Evolutionary conservation across 2,329 filamentous ascomycete genomes (phyloP).

Genomic region (Fusarium virguliforme): DNA sequence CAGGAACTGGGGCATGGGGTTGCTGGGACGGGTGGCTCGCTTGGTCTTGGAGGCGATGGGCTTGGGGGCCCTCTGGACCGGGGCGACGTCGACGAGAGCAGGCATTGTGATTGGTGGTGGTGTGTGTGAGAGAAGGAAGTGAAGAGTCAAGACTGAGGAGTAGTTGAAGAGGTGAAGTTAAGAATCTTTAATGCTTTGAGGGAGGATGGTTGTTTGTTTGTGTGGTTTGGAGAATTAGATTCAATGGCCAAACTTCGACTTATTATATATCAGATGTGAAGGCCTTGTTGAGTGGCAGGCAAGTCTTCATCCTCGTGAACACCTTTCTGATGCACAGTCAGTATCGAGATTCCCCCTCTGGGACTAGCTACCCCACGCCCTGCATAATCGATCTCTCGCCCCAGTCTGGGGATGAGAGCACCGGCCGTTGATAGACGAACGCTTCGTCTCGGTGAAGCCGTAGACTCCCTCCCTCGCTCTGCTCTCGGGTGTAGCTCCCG

Average conservation of each 20-base stretch:
- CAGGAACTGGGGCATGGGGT: slow-evolving; percentile 27
- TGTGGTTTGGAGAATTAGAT: background rate
- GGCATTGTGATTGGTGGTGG: slow-evolving; percentile 18
- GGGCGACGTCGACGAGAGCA: background rate
- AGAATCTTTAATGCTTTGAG: background rate
- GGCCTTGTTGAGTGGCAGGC: background rate
- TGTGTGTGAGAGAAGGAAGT: background rate
- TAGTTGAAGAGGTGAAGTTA: background rate
- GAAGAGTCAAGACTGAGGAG: background rate
- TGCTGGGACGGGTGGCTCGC: slow-evolving; percentile 25
- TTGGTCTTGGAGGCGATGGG: slow-evolving; percentile 33
- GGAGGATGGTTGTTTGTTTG: background rate
- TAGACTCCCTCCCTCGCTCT: background rate
- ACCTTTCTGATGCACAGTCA: background rate
- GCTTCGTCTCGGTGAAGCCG: background rate
- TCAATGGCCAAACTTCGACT: background rate
- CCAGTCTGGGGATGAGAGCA: background rate
- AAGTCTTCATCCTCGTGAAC: slow-evolving; percentile 6
- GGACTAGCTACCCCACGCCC: slow-evolving; percentile 6
- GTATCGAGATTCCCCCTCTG: background rate
- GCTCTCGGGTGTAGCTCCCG: slow-evolving; percentile 18
- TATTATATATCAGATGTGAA: slow-evolving; percentile 11
- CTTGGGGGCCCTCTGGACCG: slow-evolving; percentile 21
- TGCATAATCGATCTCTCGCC: slow-evolving; percentile 3
- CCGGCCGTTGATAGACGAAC: background rate